Percentiles rank a stretch among this genome's conserved stretches.
Evolutionary conservation across 2,329 filamentous ascomycete species (phyloP).

Genomic region (Cladosporium austrohemisphaericum): DNA sequence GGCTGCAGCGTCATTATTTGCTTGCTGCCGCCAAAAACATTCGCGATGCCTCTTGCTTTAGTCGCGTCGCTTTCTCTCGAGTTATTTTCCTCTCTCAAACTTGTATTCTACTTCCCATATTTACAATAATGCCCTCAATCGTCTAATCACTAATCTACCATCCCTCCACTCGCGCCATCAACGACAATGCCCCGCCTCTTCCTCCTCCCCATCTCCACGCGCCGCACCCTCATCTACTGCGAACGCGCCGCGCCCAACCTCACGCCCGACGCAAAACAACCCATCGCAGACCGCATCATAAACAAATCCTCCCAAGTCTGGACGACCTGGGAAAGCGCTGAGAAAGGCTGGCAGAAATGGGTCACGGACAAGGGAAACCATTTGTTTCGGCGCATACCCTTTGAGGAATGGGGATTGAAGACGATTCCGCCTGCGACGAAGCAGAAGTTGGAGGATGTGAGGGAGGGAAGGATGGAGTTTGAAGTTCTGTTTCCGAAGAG

Average conservation of each 20-base stretch:
- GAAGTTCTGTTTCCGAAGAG: conserved; percentile 63
- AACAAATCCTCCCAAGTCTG: conserved; percentile 71
- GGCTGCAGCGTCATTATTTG: too few species aligned
- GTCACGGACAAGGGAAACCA: conserved; percentile 84
- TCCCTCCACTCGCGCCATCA: neutral
- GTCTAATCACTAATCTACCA: neutral
- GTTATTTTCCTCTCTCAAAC: neutral
- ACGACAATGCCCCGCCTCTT: conserved; percentile 79
- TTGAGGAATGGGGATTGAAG: conserved; percentile 97
- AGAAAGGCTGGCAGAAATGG: conserved; percentile 72
- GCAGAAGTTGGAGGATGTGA: conserved; percentile 60
- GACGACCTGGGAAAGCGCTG: conserved; percentile 79
- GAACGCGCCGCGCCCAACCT: conserved; percentile 56
- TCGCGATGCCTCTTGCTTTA: too few species aligned
- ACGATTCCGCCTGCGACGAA: conserved; percentile 79
- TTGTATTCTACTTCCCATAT: neutral
- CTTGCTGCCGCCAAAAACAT: too few species aligned
- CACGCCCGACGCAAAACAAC: conserved; percentile 48
- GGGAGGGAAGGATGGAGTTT: conserved; percentile 56
- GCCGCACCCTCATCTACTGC: conserved; percentile 87
- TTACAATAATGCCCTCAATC: neutral
- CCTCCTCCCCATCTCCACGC: conserved; percentile 87
- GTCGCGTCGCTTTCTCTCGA: too few species aligned
- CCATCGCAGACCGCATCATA: conserved; percentile 66
- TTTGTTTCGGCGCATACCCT: conserved; percentile 81